Percentiles rank a stretch among this genome's conserved stretches.
Evolutionary conservation across 2,329 filamentous ascomycete species (phyloP).

Genomic region (Clathrospora elynae): DNA sequence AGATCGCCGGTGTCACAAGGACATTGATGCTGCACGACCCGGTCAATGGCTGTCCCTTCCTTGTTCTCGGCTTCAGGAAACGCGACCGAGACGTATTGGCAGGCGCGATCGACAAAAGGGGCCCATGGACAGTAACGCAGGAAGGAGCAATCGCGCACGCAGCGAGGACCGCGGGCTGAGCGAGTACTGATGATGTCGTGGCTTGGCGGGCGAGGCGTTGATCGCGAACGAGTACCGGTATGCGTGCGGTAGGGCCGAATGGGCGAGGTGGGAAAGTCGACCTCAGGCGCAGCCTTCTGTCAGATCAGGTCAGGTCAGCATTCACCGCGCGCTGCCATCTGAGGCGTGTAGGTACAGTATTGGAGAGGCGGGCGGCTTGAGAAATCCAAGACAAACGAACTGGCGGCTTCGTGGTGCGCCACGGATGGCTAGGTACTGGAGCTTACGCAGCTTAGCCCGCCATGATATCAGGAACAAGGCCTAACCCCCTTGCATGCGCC

Average conservation of each 20-base stretch:
- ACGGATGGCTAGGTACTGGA: slow-evolving; percentile 18
- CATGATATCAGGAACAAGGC: slow-evolving; percentile 18
- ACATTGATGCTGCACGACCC: slow-evolving; percentile 38
- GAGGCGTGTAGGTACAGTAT: neutral
- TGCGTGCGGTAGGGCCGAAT: slow-evolving; percentile 26
- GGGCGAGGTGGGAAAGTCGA: slow-evolving; percentile 18
- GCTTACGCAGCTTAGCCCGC: slow-evolving; percentile 27
- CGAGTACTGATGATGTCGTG: slow-evolving; percentile 33
- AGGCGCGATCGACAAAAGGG: slow-evolving; percentile 19
- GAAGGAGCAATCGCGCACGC: slow-evolving; percentile 8
- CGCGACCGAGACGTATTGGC: slow-evolving; percentile 9
- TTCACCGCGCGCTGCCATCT: slow-evolving; percentile 9
- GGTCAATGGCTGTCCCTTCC: slow-evolving; percentile 15
- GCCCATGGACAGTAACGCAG: slow-evolving; percentile 21
- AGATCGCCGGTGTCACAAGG: slow-evolving; percentile 48
- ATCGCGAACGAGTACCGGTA: slow-evolving; percentile 21
- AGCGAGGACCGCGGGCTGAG: slow-evolving; percentile 7
- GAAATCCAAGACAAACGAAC: slow-evolving; percentile 4
- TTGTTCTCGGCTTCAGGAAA: slow-evolving; percentile 20
- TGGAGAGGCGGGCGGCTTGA: slow-evolving; percentile 10
- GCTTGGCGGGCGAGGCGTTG: slow-evolving; percentile 24
- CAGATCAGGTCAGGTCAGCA: slow-evolving; percentile 21
- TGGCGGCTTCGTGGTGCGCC: slow-evolving; percentile 24
- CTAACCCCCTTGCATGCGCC: slow-evolving; percentile 3
- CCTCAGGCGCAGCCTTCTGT: slow-evolving; percentile 4